Conservation (phyloP, 768 basidiomycete genomes). For the Trametes maxima region DNA sequence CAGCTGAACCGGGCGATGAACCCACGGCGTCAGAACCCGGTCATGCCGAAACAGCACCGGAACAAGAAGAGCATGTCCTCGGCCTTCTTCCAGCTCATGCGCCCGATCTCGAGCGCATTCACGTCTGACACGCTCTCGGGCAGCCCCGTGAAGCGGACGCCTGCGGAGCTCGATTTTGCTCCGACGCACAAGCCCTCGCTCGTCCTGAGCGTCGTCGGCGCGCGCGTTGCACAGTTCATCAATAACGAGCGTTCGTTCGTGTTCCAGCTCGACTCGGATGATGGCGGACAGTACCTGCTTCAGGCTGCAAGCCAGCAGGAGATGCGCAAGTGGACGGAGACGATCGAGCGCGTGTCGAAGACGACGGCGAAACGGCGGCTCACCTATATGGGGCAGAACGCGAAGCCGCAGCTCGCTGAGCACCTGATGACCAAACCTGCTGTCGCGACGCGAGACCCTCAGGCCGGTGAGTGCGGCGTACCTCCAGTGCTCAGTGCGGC, state of each 20-base stretch:
- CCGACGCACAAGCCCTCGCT: constrained; percentile 74
- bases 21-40: constrained; percentile 49
- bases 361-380: constrained; percentile 75
- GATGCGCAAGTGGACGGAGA: constrained; percentile 77
- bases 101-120: constrained; percentile 88
- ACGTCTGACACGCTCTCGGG: constrained; percentile 59
- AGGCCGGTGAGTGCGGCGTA: constrained; percentile 52
- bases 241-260: constrained; percentile 83
- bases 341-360: constrained; percentile 69
- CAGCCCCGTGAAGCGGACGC: constrained; percentile 51
- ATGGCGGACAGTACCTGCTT: constrained; percentile 80
- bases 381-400: constrained; percentile 77
- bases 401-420: constrained; percentile 74
- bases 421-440: constrained; percentile 67
- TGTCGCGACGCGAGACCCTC: constrained; percentile 67
- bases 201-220: constrained; percentile 74
- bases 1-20: constrained; percentile 75
- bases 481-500: not conserved
- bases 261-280: constrained; percentile 84
- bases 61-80: constrained; percentile 87
- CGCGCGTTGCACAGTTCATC: constrained; percentile 67
- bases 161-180: constrained; percentile 74
- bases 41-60: constrained; percentile 71
- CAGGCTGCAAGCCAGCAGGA: constrained; percentile 73
- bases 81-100: constrained; percentile 82